phyloP scores from a whole-genome alignment of 148 eudicot genomes.

The Vaccinium darrowii region DNA sequence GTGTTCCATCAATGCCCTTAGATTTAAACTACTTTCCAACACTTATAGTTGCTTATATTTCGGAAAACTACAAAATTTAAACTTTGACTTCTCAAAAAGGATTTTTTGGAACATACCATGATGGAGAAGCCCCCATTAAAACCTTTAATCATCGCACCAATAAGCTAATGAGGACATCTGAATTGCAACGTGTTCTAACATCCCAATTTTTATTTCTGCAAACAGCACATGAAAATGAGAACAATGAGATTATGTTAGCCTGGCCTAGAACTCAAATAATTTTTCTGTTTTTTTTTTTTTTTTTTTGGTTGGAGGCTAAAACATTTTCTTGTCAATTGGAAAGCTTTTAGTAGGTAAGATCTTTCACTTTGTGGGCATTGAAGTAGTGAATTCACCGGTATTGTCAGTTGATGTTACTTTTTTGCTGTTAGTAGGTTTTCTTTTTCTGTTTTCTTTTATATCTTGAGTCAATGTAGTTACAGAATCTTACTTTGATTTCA shows the following conservation, averaged over 20 bases:
- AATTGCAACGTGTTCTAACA: neutral
- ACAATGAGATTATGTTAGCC: neutral
- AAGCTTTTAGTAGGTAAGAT: neutral
- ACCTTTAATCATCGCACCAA: neutral
- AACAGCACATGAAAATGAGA: neutral
- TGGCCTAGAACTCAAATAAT: neutral
- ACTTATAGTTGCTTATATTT: neutral
- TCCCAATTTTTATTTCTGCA: neutral
- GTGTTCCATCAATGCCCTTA: neutral
- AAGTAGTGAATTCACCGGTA: neutral
- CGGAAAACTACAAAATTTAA: neutral
- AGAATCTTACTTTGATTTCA: slow-evolving; percentile 33
- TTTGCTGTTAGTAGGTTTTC: neutral
- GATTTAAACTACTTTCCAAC: neutral
- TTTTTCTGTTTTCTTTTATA: neutral
- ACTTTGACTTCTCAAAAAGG: neutral
- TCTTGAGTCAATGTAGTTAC: slow-evolving; percentile 13
- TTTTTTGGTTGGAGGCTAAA: neutral
- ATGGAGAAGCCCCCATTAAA: neutral
- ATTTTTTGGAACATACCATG: neutral
- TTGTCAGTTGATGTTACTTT: neutral
- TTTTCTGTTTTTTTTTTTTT: neutral
- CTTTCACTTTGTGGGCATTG: slow-evolving; percentile 2
- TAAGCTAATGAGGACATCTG: neutral
- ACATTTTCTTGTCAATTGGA: neutral